These are phyloP conservation scores for Aristolochia californica DNA, from an alignment of 164 flowering plant genomes.

Conservation along the genomic window DNA sequence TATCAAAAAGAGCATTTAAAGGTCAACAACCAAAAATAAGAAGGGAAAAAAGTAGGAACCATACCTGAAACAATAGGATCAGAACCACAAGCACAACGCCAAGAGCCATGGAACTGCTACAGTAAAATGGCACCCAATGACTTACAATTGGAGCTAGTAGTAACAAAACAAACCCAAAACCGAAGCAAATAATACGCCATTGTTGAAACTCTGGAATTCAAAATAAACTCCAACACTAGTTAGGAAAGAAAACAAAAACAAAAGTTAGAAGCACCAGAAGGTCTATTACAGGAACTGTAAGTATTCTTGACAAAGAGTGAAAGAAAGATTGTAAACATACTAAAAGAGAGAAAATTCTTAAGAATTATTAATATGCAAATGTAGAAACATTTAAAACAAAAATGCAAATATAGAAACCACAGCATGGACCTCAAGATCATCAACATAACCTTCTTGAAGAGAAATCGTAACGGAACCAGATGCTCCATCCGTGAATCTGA, in stretches of 20 bases:
- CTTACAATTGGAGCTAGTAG: slow-evolving; percentile 75
- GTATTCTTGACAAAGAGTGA: too few relatives aligned
- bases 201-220: slow-evolving; percentile 56
- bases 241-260: slow-evolving; percentile 1
- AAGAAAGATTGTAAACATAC: too few relatives aligned
- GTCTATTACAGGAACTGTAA: neutral
- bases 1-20: too few relatives aligned
- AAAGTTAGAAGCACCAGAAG: neutral
- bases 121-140: slow-evolving; percentile 87
- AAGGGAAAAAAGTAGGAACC: neutral
- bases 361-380: too few relatives aligned
- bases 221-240: neutral
- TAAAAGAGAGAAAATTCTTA: too few relatives aligned
- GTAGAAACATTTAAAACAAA: too few relatives aligned
- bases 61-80: slow-evolving; percentile 84
- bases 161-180: slow-evolving; percentile 47
- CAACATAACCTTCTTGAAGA: slow-evolving; percentile 51
- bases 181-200: slow-evolving; percentile 74
- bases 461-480: slow-evolving; percentile 51
- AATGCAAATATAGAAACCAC: too few relatives aligned
- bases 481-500: slow-evolving; percentile 48
- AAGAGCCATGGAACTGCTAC: slow-evolving; percentile 84
- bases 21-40: too few relatives aligned
- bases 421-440: neutral
- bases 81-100: slow-evolving; percentile 66